Evolutionary conservation across 2,329 filamentous ascomycete genomes (phyloP).

Genomic region (Hymenoscyphus fraxineus): DNA sequence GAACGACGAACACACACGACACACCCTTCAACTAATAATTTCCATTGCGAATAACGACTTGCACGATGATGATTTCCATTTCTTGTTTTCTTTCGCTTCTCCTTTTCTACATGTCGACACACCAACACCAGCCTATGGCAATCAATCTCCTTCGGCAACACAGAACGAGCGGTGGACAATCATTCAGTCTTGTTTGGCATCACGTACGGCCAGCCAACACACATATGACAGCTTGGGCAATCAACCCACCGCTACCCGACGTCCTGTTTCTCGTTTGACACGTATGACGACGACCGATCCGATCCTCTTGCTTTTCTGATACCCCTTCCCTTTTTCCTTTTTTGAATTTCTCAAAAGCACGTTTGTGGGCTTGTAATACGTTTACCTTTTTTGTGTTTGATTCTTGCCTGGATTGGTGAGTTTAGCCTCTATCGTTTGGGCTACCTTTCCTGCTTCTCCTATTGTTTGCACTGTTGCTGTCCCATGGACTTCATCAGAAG

Average conservation of each 20-base stretch:
- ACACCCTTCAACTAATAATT: not conserved
- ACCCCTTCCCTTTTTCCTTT: not conserved
- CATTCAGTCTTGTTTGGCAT: slow-evolving; percentile 2
- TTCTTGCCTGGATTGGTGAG: not conserved
- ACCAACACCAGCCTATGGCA: not conserved
- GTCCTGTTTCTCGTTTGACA: slow-evolving; percentile 5
- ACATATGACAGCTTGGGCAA: not conserved
- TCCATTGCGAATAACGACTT: not conserved
- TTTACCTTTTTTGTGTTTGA: not conserved
- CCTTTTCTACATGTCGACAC: not conserved
- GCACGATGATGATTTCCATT: slow-evolving; percentile 1
- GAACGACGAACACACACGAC: not conserved
- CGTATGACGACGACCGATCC: not conserved
- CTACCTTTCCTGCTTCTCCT: not conserved
- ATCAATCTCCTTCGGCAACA: not conserved
- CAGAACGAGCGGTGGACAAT: not conserved
- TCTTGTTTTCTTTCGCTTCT: not conserved
- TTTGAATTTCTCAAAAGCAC: not conserved
- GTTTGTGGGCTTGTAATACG: not conserved
- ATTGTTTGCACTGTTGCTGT: not conserved
- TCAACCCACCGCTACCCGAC: slow-evolving; percentile 3
- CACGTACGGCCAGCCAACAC: slow-evolving; percentile 1
- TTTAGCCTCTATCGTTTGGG: not conserved
- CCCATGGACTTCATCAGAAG: not conserved
- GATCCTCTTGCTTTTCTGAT: no score